These are phyloP conservation scores for Lasiosphaeris hirsuta DNA, from an alignment of 495 filamentous ascomycete species.

Conservation along the genomic window DNA sequence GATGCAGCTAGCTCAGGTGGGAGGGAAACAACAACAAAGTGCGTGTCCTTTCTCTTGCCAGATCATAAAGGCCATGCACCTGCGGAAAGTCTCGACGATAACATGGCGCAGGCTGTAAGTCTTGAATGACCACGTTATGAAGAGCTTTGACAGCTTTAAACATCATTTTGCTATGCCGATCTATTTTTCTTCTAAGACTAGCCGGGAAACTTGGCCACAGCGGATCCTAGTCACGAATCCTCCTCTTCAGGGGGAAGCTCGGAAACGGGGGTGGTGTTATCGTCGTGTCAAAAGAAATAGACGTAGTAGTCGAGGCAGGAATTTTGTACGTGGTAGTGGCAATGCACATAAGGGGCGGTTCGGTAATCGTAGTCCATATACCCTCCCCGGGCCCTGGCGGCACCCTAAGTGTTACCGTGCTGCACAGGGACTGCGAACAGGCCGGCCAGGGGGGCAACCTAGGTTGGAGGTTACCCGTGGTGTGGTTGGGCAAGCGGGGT, in stretches of 20 bases:
- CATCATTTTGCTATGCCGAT: too few relatives aligned
- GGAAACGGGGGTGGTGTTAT: slow-evolving; percentile 1
- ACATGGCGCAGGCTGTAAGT: too few relatives aligned
- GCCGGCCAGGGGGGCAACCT: neutral
- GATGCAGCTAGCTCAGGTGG: too few relatives aligned
- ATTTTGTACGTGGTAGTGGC: slow-evolving; percentile 1
- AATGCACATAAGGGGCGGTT: neutral
- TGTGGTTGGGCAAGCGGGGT: neutral
- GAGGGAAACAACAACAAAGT: too few relatives aligned
- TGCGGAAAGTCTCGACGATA: too few relatives aligned
- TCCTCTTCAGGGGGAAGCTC: slow-evolving; percentile 2
- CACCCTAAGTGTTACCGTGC: neutral
- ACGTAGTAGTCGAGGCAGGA: neutral
- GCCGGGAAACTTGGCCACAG: too few relatives aligned
- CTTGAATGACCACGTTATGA: too few relatives aligned
- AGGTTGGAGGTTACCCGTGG: neutral
- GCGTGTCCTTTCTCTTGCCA: too few relatives aligned
- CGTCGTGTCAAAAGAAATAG: slow-evolving; percentile 1
- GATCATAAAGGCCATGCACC: too few relatives aligned
- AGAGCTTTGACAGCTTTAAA: too few relatives aligned
- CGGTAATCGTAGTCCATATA: neutral
- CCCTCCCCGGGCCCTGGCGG: neutral
- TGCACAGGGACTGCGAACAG: neutral
- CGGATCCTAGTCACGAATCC: neutral
- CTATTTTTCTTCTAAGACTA: too few relatives aligned